Evolutionary conservation across 495 filamentous ascomycete genomes (phyloP), one percentile per base, ranked within the genome.

Genomic region (Zalerion maritima): DNA sequence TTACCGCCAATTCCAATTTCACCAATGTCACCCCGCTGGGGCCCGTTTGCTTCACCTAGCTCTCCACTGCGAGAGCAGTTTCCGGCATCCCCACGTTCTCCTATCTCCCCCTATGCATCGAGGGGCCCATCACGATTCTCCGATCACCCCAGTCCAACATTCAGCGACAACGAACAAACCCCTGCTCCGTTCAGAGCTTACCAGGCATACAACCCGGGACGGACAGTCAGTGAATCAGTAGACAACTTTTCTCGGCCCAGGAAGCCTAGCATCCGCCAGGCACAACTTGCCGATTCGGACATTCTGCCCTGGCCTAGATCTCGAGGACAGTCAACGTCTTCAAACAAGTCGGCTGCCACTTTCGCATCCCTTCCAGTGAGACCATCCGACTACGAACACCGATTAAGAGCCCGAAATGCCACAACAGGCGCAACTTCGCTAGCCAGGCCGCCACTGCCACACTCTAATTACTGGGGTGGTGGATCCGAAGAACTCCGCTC

Each of bases 401-500:
- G n/a, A n/a, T n/a, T n/a, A n/a, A n/a, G n/a, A n/a, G n/a, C n/a
- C n/a, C n/a, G n/a, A n/a, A n/a, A n/a, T n/a, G n/a, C n/a, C n/a
- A n/a, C n/a, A n/a, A n/a, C n/a, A n/a, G n/a, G n/a, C 31, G 46
- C 13, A 35, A 34, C 21, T 6, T 26, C 8, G 16, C 34, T 2
- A 35, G 43, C 20, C 19, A 29, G 16, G 24, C n/a, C 2, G 12
- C 31, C 12, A 6, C 10, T 6, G 6, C 31, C 5, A 20, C 31
- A 26, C 24, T 14, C 15, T 26, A 6, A 14, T 14, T n/a, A 12
- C 24, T 14, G 4, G 11, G 11, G 4, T 14, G 15, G 11, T 14
- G 24, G 24, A 12, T 4, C 45, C 21, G 69, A 76, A 19, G 70
- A 73, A 29, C 54, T 74, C 6, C 68, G 81, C 11, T 72, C 74